Percentiles rank a stretch among this genome's conserved stretches.
These are phyloP conservation scores for Rhamnella rubrinervis DNA, from an alignment of 331 rosid species.

Conservation along the genomic window DNA sequence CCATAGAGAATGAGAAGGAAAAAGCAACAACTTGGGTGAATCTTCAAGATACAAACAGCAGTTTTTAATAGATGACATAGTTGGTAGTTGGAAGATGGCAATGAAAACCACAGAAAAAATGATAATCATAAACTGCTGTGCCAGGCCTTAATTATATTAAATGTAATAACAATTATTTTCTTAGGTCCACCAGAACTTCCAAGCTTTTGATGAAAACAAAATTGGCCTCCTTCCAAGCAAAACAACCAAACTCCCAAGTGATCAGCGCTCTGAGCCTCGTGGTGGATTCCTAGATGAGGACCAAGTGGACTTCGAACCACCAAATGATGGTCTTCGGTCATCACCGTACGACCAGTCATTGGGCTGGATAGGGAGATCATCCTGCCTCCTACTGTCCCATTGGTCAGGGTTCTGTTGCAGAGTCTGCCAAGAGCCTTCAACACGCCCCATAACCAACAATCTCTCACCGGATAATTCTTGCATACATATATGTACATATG, in stretches of 20 bases:
- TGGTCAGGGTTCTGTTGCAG: constrained; percentile 60
- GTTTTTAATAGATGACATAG: no score
- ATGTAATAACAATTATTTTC: constrained; percentile 1
- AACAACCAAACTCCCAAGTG: constrained; percentile 5
- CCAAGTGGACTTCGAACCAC: no score
- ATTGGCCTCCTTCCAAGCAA: constrained; percentile 2
- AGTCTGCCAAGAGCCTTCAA: no score
- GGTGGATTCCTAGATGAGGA: no score
- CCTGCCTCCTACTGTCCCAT: constrained; percentile 51
- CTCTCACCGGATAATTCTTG: no score
- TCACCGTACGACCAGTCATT: no score
- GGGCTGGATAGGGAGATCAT: constrained; percentile 36
- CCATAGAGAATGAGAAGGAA: no score
- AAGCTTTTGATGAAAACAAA: constrained; percentile 15
- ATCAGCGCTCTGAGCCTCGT: constrained; percentile 47
- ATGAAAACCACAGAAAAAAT: background rate
- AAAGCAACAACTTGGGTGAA: background rate
- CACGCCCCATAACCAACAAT: no score
- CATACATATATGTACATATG: no score
- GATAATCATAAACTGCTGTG: background rate
- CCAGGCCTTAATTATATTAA: background rate
- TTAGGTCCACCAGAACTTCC: background rate
- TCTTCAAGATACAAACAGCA: background rate
- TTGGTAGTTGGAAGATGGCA: background rate
- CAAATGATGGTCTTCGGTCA: no score